These are phyloP conservation scores for Mikania micrantha DNA, from an alignment of 129 eudicot species.

Conservation along the genomic window DNA sequence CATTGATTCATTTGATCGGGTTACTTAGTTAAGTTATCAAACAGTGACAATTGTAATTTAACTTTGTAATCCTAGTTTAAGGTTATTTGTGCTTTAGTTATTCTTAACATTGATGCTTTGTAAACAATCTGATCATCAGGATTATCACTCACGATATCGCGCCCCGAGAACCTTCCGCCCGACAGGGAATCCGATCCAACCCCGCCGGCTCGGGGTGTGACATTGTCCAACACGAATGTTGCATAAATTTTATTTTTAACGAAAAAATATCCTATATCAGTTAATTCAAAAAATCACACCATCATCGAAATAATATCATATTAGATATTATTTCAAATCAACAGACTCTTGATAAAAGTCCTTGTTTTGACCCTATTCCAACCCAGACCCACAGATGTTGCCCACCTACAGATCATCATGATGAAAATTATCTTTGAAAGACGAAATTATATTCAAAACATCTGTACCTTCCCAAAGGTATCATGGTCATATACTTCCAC, in stretches of 20 bases:
- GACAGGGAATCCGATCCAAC: no score
- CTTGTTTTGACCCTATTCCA: background rate
- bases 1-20: no score
- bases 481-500: constrained; percentile 93
- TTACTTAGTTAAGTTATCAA: no score
- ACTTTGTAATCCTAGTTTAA: no score
- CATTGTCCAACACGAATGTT: background rate
- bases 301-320: background rate
- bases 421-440: background rate
- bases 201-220: no score
- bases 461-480: constrained; percentile 87
- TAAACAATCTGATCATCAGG: no score
- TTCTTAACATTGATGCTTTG: no score
- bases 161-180: no score
- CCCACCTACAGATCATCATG: background rate
- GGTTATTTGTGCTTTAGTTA: no score
- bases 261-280: background rate
- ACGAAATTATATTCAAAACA: background rate
- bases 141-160: no score
- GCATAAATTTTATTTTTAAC: background rate
- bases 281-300: background rate
- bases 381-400: background rate
- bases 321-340: background rate
- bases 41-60: no score
- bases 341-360: background rate